phyloP scores from a whole-genome alignment of 2,329 filamentous ascomycete genomes.

The Clathrospora elynae region DNA sequence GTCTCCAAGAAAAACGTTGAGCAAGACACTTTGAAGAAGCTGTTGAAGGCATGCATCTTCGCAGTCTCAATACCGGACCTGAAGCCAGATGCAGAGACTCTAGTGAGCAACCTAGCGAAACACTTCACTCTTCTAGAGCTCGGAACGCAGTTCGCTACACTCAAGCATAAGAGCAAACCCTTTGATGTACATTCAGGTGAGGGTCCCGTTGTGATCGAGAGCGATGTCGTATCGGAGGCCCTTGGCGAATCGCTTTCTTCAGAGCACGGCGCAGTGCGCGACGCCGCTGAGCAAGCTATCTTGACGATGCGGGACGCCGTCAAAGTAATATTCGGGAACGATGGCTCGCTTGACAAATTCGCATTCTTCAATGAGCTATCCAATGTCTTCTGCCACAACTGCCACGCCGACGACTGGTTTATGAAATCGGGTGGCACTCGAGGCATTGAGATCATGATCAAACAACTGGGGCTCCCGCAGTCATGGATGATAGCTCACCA shows the following conservation, averaged over 20 bases:
- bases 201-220: constrained; percentile 84
- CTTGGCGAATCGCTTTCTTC: constrained; percentile 89
- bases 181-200: constrained; percentile 89
- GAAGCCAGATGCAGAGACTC: constrained; percentile 72
- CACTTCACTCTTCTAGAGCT: constrained; percentile 93
- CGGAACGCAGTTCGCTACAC: constrained; percentile 78
- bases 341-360: constrained; percentile 72
- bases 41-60: constrained; percentile 87
- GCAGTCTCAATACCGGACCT: constrained; percentile 82
- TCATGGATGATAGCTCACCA: constrained; percentile 82
- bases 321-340: constrained; percentile 76
- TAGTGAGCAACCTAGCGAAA: constrained; percentile 80
- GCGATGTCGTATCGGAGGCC: constrained; percentile 83
- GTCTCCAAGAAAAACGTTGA: constrained; percentile 85
- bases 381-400: constrained; percentile 87
- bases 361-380: constrained; percentile 85
- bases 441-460: constrained; percentile 86
- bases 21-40: constrained; percentile 78
- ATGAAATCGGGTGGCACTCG: constrained; percentile 91
- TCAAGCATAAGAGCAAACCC: constrained; percentile 74
- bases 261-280: constrained; percentile 77
- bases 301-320: constrained; percentile 78
- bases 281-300: constrained; percentile 80
- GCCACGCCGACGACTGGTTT: constrained; percentile 98
- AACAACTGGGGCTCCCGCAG: constrained; percentile 82